These are phyloP conservation scores for Venturiaceae sp. DNA, from an alignment of 2,329 filamentous ascomycete genomes.

Conservation along the genomic window DNA sequence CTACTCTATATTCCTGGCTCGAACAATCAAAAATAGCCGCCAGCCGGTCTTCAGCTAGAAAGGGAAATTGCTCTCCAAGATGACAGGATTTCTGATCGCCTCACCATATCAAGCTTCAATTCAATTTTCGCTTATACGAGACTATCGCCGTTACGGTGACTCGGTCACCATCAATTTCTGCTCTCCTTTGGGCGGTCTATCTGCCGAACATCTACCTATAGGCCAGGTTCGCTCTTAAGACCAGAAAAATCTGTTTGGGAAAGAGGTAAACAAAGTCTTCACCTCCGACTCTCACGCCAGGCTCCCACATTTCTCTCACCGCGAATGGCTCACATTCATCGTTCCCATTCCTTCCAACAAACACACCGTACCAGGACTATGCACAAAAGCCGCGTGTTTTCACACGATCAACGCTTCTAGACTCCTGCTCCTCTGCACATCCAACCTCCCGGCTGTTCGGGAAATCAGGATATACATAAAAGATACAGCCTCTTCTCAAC, in stretches of 20 bases:
- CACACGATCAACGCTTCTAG: neutral
- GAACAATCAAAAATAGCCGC: neutral
- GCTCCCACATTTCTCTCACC: neutral
- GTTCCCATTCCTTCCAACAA: neutral
- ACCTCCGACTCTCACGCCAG: neutral
- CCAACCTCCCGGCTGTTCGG: neutral
- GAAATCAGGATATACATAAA: neutral
- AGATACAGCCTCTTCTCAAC: neutral
- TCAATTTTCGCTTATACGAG: neutral
- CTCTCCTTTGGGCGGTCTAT: too few relatives aligned
- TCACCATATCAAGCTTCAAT: neutral
- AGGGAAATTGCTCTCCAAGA: neutral
- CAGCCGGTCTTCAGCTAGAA: neutral
- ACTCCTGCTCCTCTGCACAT: neutral
- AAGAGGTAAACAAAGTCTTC: neutral
- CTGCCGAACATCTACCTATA: neutral
- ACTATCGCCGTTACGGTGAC: neutral
- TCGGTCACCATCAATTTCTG: neutral
- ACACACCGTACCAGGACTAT: neutral
- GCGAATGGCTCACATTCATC: neutral
- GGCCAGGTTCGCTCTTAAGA: neutral
- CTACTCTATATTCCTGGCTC: neutral
- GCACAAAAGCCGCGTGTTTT: neutral
- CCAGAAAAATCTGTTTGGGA: neutral
- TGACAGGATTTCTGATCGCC: neutral